Percentiles rank a stretch among this genome's conserved stretches.
phyloP scores from a whole-genome alignment of 2,329 filamentous ascomycete genomes.

The Xylaria polymorpha region DNA sequence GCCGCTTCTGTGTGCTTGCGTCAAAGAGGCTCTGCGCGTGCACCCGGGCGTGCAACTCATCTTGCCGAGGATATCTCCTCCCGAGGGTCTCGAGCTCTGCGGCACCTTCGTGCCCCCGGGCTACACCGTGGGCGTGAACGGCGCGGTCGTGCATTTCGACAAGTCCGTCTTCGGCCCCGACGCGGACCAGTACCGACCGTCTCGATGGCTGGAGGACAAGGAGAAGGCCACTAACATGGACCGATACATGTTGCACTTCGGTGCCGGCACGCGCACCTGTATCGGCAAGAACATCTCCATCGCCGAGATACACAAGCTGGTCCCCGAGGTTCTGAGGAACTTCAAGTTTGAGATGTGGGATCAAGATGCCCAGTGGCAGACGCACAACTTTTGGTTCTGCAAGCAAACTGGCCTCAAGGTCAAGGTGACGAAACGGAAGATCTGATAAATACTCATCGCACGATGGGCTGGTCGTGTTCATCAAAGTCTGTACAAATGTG shows the following conservation, averaged over 20 bases:
- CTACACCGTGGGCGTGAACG: slow-evolving; percentile 45
- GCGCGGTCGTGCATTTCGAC: slow-evolving; percentile 44
- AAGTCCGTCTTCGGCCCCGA: slow-evolving; percentile 34
- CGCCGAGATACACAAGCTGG: slow-evolving; percentile 40
- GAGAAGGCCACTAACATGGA: slow-evolving; percentile 36
- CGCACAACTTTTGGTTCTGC: slow-evolving; percentile 38
- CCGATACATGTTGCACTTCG: slow-evolving; percentile 55
- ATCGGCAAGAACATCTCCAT: slow-evolving; percentile 51
- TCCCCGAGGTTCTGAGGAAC: slow-evolving; percentile 36
- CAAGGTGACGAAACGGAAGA: slow-evolving; percentile 24
- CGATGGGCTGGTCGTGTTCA: not conserved
- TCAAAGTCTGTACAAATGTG: not conserved
- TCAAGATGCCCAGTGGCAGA: slow-evolving; percentile 35
- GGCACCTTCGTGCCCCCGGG: slow-evolving; percentile 43
- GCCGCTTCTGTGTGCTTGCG: slow-evolving; percentile 55
- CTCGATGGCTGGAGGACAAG: slow-evolving; percentile 36
- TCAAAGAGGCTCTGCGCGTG: slow-evolving; percentile 58
- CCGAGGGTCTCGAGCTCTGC: slow-evolving; percentile 48
- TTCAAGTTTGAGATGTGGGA: slow-evolving; percentile 37
- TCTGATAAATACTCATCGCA: not conserved
- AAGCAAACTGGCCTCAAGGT: slow-evolving; percentile 35
- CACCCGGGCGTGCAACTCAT: slow-evolving; percentile 56
- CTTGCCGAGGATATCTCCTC: slow-evolving; percentile 56
- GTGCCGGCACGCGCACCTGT: slow-evolving; percentile 63
- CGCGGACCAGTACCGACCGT: slow-evolving; percentile 34